These are phyloP conservation scores for Aureobasidium sp. DNA, from an alignment of 2,329 filamentous ascomycete species.

Conservation along the genomic window DNA sequence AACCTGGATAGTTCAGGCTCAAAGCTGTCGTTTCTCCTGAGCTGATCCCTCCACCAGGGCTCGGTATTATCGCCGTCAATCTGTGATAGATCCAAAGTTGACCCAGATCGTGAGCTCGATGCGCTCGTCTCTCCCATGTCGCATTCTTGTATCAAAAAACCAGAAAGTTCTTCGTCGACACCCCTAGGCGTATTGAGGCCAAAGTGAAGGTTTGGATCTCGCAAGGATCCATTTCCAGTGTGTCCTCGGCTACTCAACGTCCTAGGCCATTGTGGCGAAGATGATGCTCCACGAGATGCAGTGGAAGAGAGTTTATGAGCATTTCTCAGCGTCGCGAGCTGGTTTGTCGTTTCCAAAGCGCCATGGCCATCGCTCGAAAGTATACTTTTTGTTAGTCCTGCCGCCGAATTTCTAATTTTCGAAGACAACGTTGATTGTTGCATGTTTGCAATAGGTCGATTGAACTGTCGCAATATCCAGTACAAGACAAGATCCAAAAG, in stretches of 20 bases:
- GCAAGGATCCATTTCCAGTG: not conserved
- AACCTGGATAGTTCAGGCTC: not conserved
- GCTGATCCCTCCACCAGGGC: not conserved
- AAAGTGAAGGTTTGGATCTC: not conserved
- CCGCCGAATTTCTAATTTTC: not conserved
- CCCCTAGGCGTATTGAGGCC: not conserved
- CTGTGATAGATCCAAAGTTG: not conserved
- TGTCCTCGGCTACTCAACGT: not conserved
- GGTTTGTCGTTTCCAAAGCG: slow-evolving; percentile 4
- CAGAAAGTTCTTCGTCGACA: not conserved
- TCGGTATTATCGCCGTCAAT: not conserved
- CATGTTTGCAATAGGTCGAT: not conserved
- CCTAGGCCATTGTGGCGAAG: not conserved
- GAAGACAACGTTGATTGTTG: not conserved
- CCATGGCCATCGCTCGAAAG: not conserved
- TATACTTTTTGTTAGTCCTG: not conserved
- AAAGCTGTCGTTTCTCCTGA: slow-evolving; percentile 5
- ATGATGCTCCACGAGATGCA: not conserved
- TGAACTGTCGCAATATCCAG: not conserved
- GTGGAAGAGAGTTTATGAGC: not conserved
- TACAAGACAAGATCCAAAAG: not conserved
- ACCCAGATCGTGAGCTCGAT: slow-evolving; percentile 7
- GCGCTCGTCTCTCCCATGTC: not conserved
- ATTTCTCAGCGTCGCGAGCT: slow-evolving; percentile 4
- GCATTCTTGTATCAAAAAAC: not conserved